These are phyloP conservation scores for Fusarium sp. DNA, from an alignment of 2,329 filamentous ascomycete species.

Conservation along the genomic window DNA sequence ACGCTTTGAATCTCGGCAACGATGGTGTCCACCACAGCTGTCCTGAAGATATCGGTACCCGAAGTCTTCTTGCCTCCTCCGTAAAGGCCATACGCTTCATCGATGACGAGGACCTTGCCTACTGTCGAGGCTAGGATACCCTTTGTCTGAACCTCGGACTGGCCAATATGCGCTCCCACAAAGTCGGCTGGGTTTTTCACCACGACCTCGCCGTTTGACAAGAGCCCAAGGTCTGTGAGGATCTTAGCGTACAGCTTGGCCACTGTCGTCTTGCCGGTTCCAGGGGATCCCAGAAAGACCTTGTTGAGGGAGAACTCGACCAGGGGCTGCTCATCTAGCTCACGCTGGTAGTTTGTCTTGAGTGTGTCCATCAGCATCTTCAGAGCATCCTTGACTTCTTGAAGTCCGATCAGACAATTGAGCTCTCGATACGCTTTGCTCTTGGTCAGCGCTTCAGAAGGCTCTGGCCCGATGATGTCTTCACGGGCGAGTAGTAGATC, in stretches of 20 bases:
- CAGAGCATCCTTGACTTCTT: slow-evolving; percentile 72
- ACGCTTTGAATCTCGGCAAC: slow-evolving; percentile 79
- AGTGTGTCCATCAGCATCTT: slow-evolving; percentile 70
- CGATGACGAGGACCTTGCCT: slow-evolving; percentile 84
- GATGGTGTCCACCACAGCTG: slow-evolving; percentile 78
- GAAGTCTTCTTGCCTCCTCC: slow-evolving; percentile 52
- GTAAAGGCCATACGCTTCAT: slow-evolving; percentile 80
- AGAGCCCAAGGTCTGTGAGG: slow-evolving; percentile 73
- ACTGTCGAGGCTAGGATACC: slow-evolving; percentile 73
- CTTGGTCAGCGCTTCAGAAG: slow-evolving; percentile 61
- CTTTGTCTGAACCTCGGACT: slow-evolving; percentile 79
- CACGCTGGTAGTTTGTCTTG: slow-evolving; percentile 73
- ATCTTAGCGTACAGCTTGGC: slow-evolving; percentile 79
- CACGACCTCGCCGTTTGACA: slow-evolving; percentile 78
- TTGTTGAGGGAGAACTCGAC: slow-evolving; percentile 74
- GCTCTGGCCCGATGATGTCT: slow-evolving; percentile 79
- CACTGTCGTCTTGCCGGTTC: slow-evolving; percentile 82
- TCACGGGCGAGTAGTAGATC: slow-evolving; percentile 72
- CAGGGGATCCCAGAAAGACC: slow-evolving; percentile 78
- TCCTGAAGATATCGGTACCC: slow-evolving; percentile 61
- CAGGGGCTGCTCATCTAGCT: slow-evolving; percentile 69
- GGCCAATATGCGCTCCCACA: slow-evolving; percentile 70
- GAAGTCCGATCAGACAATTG: slow-evolving; percentile 68
- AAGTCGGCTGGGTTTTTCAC: slow-evolving; percentile 82
- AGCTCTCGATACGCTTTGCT: slow-evolving; percentile 70